Base-by-base conservation (phyloP, 2,329 filamentous ascomycete genomes). In the Aureobasidium lini region DNA sequence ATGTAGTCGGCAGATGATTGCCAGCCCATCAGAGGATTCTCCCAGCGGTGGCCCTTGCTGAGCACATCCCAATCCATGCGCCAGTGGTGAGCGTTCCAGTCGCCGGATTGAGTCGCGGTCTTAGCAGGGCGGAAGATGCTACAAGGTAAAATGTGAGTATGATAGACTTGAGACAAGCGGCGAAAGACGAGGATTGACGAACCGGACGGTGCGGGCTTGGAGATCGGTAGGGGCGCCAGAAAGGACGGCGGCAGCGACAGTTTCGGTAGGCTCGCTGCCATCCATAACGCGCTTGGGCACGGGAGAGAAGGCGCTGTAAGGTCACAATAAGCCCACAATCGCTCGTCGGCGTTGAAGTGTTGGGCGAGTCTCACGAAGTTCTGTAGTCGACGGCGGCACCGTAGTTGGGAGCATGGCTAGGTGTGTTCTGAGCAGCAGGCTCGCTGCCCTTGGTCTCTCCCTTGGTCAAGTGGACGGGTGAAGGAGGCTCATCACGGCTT, bases 21-120 rank as follows among this genome's bases (percentile, higher is more conserved):
- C 95, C 95, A 99, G 62, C 94, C 94, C 84, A 99, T 99, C 73
- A 99, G 77, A 48, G 88, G 90, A 77, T 99, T 99, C 80, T 99
- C 94, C 95, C 94, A 99, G 68, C 94, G 84, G 76, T 96, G 90
- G 62, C 94, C 94, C 79, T 95, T 96, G 68, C 81, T 77, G 34
- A 97, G 81, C 50, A 95, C 85, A 73, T 99, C 94, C 94, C 94
- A 99, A 74, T 99, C 94, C 91, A 99, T 95, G 53, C 92, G 87
- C 94, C 94, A 99, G 70, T 88, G 84, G 71, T 89, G 84, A 59
- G 83, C 79, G 71, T 89, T 86, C 88, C 90, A 96, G 68, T 85
- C 83, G 64, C 94, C 93, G 36, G 93, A 97, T 76, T 99, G 94
- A 44, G 93, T 96, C 37, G 94, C 93, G n/a, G 94, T 85, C 78